phyloP scores from a whole-genome alignment of 2,329 filamentous ascomycete species.

The Orbilia ellipsospora region DNA sequence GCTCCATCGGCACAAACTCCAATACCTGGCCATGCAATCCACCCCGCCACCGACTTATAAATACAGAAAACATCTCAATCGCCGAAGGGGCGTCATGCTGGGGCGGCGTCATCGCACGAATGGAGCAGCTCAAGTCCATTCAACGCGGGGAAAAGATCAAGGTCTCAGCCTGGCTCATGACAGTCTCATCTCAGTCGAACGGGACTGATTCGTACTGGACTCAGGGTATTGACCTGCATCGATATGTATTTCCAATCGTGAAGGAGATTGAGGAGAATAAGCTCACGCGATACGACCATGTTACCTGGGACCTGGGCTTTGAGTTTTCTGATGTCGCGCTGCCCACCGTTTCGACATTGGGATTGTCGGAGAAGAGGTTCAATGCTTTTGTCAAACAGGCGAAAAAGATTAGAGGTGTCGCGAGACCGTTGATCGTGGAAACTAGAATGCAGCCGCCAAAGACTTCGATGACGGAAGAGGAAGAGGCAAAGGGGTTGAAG shows the following conservation, averaged over 20 bases:
- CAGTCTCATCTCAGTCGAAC: constrained; percentile 58
- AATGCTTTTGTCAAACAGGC: constrained; percentile 59
- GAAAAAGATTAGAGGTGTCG: constrained; percentile 59
- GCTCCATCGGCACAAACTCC: constrained; percentile 59
- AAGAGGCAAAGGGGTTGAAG: constrained; percentile 57
- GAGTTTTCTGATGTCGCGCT: constrained; percentile 59
- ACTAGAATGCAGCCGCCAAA: constrained; percentile 57
- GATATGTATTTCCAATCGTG: constrained; percentile 59
- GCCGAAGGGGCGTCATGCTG: constrained; percentile 58
- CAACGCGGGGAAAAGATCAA: constrained; percentile 56
- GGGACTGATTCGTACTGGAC: constrained; percentile 60
- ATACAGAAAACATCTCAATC: constrained; percentile 59
- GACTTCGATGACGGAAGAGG: constrained; percentile 48
- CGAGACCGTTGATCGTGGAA: constrained; percentile 59
- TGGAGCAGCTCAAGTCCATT: constrained; percentile 56
- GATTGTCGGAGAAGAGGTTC: constrained; percentile 58
- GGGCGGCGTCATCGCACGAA: constrained; percentile 59
- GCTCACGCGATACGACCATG: constrained; percentile 43
- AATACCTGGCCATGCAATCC: constrained; percentile 60
- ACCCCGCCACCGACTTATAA: constrained; percentile 59
- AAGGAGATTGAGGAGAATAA: constrained; percentile 56
- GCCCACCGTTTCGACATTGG: constrained; percentile 59
- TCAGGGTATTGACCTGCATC: constrained; percentile 59
- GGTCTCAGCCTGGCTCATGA: constrained; percentile 59
- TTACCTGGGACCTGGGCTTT: constrained; percentile 58